A percentile compares a stretch with the other conserved stretches of the same genome.
phyloP scores from a whole-genome alignment of 1,139 yeast species.

The Spathaspora sp. region DNA sequence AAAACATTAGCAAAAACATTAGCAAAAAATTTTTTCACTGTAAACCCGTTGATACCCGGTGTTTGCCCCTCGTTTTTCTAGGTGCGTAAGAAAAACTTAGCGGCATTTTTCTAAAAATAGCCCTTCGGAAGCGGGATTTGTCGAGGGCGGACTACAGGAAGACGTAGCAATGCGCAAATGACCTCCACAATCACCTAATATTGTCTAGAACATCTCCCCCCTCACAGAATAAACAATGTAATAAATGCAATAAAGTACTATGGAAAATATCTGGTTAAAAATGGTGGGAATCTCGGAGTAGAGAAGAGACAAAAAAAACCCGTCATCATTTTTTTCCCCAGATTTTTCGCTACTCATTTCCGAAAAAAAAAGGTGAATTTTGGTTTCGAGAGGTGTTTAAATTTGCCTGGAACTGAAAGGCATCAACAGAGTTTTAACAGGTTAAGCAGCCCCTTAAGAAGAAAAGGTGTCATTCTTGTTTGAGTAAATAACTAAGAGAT shows the following conservation, averaged over 20 bases:
- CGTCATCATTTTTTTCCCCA: background rate
- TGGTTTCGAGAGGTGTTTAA: background rate
- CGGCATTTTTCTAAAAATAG: slow-evolving; percentile 1
- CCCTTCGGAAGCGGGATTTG: background rate
- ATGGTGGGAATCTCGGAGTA: background rate
- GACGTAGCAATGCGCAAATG: too few species aligned
- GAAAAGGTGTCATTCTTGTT: too few species aligned
- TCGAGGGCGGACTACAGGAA: background rate
- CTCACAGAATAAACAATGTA: background rate
- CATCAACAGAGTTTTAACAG: background rate
- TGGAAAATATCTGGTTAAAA: background rate
- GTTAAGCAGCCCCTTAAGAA: background rate
- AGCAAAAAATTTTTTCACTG: background rate
- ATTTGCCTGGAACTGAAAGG: background rate
- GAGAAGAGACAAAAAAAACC: background rate
- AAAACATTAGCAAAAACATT: background rate
- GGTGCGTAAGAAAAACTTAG: background rate
- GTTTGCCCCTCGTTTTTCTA: background rate
- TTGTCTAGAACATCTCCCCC: background rate
- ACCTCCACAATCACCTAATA: background rate
- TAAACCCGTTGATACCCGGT: background rate
- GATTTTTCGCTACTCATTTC: background rate
- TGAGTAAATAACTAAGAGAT: too few species aligned
- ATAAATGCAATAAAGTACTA: background rate
- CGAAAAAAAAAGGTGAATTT: background rate